Evolutionary conservation across 305 asterid genomes (phyloP).

Genomic region (Fraxinus platypoda): DNA sequence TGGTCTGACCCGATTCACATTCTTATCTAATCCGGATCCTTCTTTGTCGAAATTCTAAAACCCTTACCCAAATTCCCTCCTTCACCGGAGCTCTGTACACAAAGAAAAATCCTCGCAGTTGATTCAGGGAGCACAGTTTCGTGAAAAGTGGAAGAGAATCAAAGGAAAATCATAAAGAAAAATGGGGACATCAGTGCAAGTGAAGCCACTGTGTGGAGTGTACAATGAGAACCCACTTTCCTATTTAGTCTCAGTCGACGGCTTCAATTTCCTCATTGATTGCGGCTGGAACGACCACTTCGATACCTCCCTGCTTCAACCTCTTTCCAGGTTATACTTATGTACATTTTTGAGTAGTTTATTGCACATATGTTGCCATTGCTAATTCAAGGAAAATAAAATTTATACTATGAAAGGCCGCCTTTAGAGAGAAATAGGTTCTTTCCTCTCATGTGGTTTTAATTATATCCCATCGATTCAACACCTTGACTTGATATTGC

Average conservation of each 20-base stretch:
- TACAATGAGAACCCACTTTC: slow-evolving; percentile 90
- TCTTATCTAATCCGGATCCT: neutral
- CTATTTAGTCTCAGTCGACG: slow-evolving; percentile 81
- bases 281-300: slow-evolving; percentile 99
- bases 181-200: slow-evolving; percentile 98
- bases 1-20: neutral
- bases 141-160: neutral
- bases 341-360: neutral
- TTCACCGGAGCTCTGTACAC: slow-evolving; percentile 26
- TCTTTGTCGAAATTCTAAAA: neutral
- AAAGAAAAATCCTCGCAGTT: neutral
- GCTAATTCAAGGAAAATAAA: neutral
- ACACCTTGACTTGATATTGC: neutral
- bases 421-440: neutral
- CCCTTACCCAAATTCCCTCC: slow-evolving; percentile 17
- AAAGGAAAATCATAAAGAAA: neutral
- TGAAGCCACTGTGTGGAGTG: slow-evolving; percentile 91
- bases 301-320: slow-evolving; percentile 77
- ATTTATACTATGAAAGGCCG: neutral
- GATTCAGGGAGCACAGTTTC: neutral
- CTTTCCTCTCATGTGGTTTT: neutral
- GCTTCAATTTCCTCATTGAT: slow-evolving; percentile 84
- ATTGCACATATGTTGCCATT: neutral
- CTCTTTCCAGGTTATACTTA: slow-evolving; percentile 68
- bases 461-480: neutral